phyloP scores from a whole-genome alignment of 1,139 yeast genomes.

The Suhomyces bolitotheri region DNA sequence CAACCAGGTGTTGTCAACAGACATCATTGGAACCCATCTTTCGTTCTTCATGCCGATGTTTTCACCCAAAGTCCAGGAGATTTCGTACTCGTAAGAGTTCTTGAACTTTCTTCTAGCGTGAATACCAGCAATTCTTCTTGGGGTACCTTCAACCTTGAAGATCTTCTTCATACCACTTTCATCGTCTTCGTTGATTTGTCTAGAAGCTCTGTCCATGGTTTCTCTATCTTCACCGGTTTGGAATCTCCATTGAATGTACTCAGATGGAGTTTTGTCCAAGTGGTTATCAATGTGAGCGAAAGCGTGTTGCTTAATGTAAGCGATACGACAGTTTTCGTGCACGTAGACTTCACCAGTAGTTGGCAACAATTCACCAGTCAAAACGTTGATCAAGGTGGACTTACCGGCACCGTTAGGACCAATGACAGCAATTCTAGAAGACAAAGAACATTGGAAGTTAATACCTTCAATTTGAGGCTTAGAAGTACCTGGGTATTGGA shows the following conservation, averaged over 20 bases:
- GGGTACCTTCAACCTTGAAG: constrained; percentile 97
- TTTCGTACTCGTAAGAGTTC: constrained; percentile 99
- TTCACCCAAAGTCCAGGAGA: constrained; percentile 96
- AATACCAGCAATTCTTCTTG: constrained; percentile 94
- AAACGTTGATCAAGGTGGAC: constrained; percentile 95
- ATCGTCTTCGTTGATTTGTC: constrained; percentile 96
- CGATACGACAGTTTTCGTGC: constrained; percentile 99
- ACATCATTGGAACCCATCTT: constrained; percentile 99
- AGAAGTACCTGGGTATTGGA: constrained; percentile 98
- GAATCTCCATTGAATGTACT: constrained; percentile 99
- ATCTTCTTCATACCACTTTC: constrained; percentile 99
- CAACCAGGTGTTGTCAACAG: constrained; percentile 99
- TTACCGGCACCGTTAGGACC: constrained; percentile 99
- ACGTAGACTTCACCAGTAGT: constrained; percentile 98
- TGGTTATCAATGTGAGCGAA: constrained; percentile 98
- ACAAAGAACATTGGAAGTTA: constrained; percentile 97
- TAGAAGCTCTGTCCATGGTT: constrained; percentile 99
- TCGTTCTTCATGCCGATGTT: constrained; percentile 98
- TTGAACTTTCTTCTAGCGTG: constrained; percentile 99
- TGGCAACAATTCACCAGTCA: constrained; percentile 99
- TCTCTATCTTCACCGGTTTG: constrained; percentile 99
- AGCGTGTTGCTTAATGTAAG: constrained; percentile 99
- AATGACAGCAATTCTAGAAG: constrained; percentile 99
- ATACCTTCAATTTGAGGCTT: constrained; percentile 91
- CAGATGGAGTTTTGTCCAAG: constrained; percentile 99